A percentile compares a stretch with the other conserved stretches of the same genome.
Conservation (phyloP, 2,329 filamentous ascomycete genomes). For the Lachnellula cervina region DNA sequence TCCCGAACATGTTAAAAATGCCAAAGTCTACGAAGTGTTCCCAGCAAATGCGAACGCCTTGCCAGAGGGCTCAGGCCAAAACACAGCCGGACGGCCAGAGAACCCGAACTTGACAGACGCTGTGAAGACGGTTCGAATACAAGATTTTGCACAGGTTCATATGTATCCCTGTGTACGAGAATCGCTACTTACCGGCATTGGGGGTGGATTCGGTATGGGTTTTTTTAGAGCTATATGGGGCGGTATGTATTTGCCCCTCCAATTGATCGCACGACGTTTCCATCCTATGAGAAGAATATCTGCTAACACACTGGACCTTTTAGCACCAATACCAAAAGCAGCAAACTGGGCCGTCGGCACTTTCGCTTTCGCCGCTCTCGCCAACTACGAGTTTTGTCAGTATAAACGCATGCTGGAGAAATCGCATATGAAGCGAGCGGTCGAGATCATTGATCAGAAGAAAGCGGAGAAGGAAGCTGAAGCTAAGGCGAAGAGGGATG, state of each 20-base stretch:
- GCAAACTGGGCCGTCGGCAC: slow-evolving; percentile 82
- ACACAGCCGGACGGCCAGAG: slow-evolving; percentile 26
- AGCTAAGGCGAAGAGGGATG: slow-evolving; percentile 37
- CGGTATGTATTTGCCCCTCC: slow-evolving; percentile 46
- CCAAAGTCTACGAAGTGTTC: slow-evolving; percentile 39
- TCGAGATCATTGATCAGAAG: slow-evolving; percentile 75
- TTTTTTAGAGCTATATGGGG: slow-evolving; percentile 68
- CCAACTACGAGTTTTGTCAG: slow-evolving; percentile 81
- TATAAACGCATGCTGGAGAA: slow-evolving; percentile 68
- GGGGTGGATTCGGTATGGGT: slow-evolving; percentile 69
- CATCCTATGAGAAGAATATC: too few species aligned
- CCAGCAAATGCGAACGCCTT: slow-evolving; percentile 29
- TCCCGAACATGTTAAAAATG: slow-evolving; percentile 32
- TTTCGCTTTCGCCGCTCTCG: slow-evolving; percentile 65
- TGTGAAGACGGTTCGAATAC: slow-evolving; percentile 59
- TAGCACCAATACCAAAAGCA: slow-evolving; percentile 58
- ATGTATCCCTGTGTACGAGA: slow-evolving; percentile 80
- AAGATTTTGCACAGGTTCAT: slow-evolving; percentile 69
- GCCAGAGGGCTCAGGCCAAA: slow-evolving; percentile 30
- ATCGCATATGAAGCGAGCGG: slow-evolving; percentile 76
- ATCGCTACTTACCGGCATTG: slow-evolving; percentile 78
- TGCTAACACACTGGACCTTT: neutral
- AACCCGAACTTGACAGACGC: slow-evolving; percentile 52
- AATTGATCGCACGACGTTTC: too few species aligned
- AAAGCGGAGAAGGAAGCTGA: slow-evolving; percentile 57